Base-by-base conservation (phyloP, 768 basidiomycete species). In the Xerocomellus chrysenteron region DNA sequence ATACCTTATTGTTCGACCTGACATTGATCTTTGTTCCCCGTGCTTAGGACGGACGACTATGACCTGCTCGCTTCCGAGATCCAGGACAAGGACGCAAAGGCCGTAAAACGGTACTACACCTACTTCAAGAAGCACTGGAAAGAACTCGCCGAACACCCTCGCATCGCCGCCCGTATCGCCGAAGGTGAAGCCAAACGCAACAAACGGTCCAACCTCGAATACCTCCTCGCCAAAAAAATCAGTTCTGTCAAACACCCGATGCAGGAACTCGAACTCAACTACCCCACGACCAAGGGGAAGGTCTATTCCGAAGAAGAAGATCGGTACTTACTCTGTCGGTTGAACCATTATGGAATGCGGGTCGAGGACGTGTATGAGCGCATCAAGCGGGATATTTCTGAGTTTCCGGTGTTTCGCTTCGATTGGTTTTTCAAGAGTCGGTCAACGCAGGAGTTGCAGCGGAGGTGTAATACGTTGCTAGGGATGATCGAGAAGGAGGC, bases 381-480 rank as follows among this genome's bases (percentile, higher is more conserved):
- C 51, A 97, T 98, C 75, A 97, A 96, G 82, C 85, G 88, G 72
- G 96, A 98, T 72, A 94, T 98, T 60, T 88, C 86, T 16, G 95
- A 98, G 74, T 98, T 94, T 74, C 95, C 96, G 2, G 90, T 95
- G 14, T 99, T 98, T 77, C 80, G 95, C 21, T 98, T 98, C 65
- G 94, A 98, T 67, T 98, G 94, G 96, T 98, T 97, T 77, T 89
- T 94, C 80, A 95, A 96, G 78, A 93, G 92, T 61, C 77, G 96
- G 52, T 92, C 90, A 12, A 86, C 92, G 3, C 87, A 92, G 65
- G 96, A 98, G 74, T 74, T 98, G 54, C 85, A 88, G 66, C 77
- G 96, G 60, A 76, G 96, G 52, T 97, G 94, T 65, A 88, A 88
- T 63, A 97, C 96, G 2, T 69, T 98, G 37, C 66, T 97, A 28